A percentile compares a stretch with the other conserved stretches of the same genome.
Evolutionary conservation across 495 filamentous ascomycete species (phyloP).

Genomic region (Xylaria sp.): DNA sequence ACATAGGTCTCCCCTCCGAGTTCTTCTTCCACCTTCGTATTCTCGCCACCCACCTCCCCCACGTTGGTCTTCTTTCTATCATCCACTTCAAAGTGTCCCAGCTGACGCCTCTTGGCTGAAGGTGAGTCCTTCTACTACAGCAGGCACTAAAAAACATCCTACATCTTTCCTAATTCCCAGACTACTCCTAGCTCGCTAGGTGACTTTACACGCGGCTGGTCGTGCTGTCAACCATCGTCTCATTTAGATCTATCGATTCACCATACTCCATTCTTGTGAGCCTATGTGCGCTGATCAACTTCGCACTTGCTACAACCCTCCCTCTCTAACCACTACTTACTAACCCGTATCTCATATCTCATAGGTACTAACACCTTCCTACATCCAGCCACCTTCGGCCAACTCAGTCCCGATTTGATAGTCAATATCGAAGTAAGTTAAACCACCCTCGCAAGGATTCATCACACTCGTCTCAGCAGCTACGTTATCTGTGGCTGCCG

Average conservation of each 20-base stretch:
- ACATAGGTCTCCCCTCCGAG: background rate
- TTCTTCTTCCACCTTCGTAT: background rate
- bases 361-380: background rate
- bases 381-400: background rate
- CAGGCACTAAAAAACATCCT: background rate
- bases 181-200: background rate
- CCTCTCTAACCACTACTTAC: background rate
- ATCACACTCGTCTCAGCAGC: background rate
- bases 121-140: background rate
- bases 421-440: background rate
- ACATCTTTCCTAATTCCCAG: background rate
- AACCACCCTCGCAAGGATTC: background rate
- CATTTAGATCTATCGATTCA: background rate
- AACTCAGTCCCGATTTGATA: background rate
- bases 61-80: background rate
- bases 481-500: background rate
- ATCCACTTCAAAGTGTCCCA: background rate
- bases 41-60: background rate
- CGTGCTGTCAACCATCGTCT: constrained; percentile 2
- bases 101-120: background rate
- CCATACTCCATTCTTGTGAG: background rate
- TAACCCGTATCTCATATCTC: background rate
- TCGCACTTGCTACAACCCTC: background rate
- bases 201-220: background rate
- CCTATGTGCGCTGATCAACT: background rate